Percentiles rank a stretch among this genome's conserved stretches.
Evolutionary conservation across 2,329 filamentous ascomycete genomes (phyloP).

Genomic region (Graphilbum fragrans): DNA sequence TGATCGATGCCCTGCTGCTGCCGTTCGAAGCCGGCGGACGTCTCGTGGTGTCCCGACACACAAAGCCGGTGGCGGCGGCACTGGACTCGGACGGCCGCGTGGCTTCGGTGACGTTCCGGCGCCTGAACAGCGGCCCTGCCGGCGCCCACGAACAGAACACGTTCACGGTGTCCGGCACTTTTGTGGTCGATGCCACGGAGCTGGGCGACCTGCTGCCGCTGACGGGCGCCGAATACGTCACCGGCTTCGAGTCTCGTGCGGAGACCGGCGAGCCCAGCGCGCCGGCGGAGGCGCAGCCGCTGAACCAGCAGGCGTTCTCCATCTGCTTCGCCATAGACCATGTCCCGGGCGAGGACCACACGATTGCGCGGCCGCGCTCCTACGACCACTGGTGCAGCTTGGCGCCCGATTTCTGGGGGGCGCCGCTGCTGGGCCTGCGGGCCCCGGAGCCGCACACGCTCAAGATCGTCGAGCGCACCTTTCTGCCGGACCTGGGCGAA

Average conservation of each 20-base stretch:
- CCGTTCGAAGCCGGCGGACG: constrained; percentile 14
- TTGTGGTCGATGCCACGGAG: constrained; percentile 11
- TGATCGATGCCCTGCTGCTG: constrained; percentile 15
- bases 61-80: constrained; percentile 12
- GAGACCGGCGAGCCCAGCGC: constrained; percentile 16
- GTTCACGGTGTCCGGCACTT: constrained; percentile 8
- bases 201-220: constrained; percentile 13
- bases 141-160: no score
- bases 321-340: constrained; percentile 18
- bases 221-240: constrained; percentile 14
- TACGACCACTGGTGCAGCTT: constrained; percentile 15
- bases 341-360: constrained; percentile 15
- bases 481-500: constrained; percentile 14
- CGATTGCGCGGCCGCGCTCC: constrained; percentile 10
- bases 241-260: constrained; percentile 13
- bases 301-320: constrained; percentile 16
- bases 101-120: constrained; percentile 5
- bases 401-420: constrained; percentile 16
- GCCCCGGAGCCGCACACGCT: constrained; percentile 16
- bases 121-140: constrained; percentile 2
- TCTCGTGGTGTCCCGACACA: constrained; percentile 12
- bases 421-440: constrained; percentile 12
- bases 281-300: constrained; percentile 14
- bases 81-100: constrained; percentile 7
- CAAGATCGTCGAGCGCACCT: constrained; percentile 16